Conservation (phyloP, 2,329 filamentous ascomycete genomes). For the Mariannaea sp. region DNA sequence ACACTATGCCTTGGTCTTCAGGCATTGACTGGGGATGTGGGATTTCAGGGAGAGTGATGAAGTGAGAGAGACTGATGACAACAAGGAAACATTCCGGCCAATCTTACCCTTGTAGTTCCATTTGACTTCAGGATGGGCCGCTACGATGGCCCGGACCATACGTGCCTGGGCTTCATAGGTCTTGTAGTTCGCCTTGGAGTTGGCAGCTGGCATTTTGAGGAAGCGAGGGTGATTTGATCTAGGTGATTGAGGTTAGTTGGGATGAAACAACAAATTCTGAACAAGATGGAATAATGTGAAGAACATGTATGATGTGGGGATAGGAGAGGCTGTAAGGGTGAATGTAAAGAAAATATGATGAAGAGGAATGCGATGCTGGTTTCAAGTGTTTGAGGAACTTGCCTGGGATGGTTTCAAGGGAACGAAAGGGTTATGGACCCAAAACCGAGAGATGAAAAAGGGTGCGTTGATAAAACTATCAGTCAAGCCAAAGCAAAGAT, state of each 20-base stretch:
- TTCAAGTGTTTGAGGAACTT: too few species aligned
- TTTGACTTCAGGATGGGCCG: slow-evolving; percentile 57
- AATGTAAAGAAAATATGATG: too few species aligned
- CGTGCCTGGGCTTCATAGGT: slow-evolving; percentile 64
- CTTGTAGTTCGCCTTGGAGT: slow-evolving; percentile 59
- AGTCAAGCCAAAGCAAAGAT: neutral
- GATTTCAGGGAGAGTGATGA: neutral
- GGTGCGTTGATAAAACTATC: neutral
- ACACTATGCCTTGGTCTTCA: neutral
- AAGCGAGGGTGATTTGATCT: neutral
- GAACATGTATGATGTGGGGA: too few species aligned
- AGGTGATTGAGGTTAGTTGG: neutral
- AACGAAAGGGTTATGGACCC: neutral
- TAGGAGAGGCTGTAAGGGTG: too few species aligned
- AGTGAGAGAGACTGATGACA: neutral
- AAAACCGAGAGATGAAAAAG: too few species aligned
- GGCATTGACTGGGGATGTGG: neutral
- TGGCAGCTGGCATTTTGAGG: slow-evolving; percentile 49
- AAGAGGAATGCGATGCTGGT: too few species aligned
- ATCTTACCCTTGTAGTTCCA: slow-evolving; percentile 66
- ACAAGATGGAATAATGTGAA: too few species aligned
- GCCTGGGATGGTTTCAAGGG: neutral
- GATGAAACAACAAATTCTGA: neutral
- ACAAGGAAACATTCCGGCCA: slow-evolving; percentile 10
- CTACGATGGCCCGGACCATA: slow-evolving; percentile 64